Percentiles rank a stretch among this genome's conserved stretches.
phyloP scores from a whole-genome alignment of 1,139 yeast genomes.

The Debaryomyces singareniensis region DNA sequence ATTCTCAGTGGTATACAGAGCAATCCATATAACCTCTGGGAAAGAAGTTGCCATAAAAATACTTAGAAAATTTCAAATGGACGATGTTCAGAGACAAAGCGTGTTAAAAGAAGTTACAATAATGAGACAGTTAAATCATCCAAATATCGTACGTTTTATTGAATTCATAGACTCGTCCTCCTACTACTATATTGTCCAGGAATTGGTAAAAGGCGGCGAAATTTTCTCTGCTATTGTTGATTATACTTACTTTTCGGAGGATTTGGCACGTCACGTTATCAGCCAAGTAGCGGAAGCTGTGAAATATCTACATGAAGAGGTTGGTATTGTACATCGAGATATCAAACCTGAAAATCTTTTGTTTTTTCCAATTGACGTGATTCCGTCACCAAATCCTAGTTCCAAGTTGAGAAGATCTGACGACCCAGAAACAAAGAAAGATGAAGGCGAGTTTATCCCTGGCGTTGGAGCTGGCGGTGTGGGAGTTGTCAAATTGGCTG shows the following conservation, averaged over 20 bases:
- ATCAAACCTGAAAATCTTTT: conserved; percentile 52
- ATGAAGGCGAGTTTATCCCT: conserved; percentile 45
- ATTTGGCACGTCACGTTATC: conserved; percentile 46
- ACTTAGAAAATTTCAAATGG: conserved; percentile 51
- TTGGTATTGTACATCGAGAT: conserved; percentile 53
- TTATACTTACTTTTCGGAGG: conserved; percentile 51
- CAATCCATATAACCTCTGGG: conserved; percentile 36
- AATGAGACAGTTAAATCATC: conserved; percentile 48
- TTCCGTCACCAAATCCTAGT: conserved; percentile 31
- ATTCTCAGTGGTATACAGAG: conserved; percentile 81
- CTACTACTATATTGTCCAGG: conserved; percentile 50
- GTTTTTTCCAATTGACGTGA: conserved; percentile 57
- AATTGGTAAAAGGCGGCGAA: conserved; percentile 50
- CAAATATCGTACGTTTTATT: conserved; percentile 42
- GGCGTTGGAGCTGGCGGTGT: conserved; percentile 49
- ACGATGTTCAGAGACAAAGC: conserved; percentile 45
- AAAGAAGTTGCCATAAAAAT: conserved; percentile 66
- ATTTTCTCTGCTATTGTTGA: conserved; percentile 52
- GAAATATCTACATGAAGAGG: conserved; percentile 48
- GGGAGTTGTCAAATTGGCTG: conserved; percentile 49
- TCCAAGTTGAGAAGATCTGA: conserved; percentile 39
- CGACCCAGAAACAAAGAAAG: conserved; percentile 41
- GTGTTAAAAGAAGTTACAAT: conserved; percentile 55
- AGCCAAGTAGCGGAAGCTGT: conserved; percentile 45
- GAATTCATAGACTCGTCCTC: conserved; percentile 43